Evolutionary conservation across 768 basidiomycete genomes (phyloP).

Genomic region (Xerocomellus amylosporus): DNA sequence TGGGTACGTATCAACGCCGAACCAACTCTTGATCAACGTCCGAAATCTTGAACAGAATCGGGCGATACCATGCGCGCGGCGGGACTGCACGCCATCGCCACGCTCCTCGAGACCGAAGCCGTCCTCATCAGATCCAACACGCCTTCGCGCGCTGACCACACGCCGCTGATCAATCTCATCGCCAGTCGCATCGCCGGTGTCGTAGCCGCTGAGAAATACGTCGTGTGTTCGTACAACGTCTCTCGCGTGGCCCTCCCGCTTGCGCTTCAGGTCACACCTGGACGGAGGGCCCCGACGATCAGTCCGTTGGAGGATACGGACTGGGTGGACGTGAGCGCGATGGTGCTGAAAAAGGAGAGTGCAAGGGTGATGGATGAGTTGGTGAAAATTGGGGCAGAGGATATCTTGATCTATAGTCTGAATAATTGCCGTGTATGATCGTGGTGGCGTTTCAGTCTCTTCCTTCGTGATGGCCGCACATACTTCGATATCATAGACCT

Average conservation of each 20-base stretch:
- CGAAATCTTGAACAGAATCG: conserved; percentile 61
- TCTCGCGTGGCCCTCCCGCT: conserved; percentile 55
- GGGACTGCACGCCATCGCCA: conserved; percentile 90
- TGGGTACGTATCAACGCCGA: conserved; percentile 62
- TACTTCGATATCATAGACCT: no score
- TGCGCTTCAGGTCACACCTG: conserved; percentile 79
- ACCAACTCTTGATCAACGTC: background rate
- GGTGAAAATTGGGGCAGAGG: conserved; percentile 80
- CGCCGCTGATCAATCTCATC: conserved; percentile 71
- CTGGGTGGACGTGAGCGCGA: conserved; percentile 91
- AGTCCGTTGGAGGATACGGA: conserved; percentile 75
- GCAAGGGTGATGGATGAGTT: conserved; percentile 90
- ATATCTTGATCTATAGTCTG: conserved; percentile 84
- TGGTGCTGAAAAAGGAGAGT: conserved; percentile 81
- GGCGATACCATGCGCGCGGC: conserved; percentile 99
- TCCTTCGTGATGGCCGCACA: background rate
- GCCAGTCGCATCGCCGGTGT: conserved; percentile 90
- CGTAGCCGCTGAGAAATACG: conserved; percentile 81
- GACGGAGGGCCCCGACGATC: conserved; percentile 85
- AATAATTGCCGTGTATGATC: conserved; percentile 87
- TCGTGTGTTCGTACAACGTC: conserved; percentile 92
- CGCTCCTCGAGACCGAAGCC: conserved; percentile 82
- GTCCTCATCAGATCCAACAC: conserved; percentile 83
- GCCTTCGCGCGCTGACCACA: conserved; percentile 60
- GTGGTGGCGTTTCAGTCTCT: background rate